A percentile compares a stretch with the other conserved stretches of the same genome.
phyloP scores from a whole-genome alignment of 2,329 filamentous ascomycete genomes.

The Xylaria sp. region DNA sequence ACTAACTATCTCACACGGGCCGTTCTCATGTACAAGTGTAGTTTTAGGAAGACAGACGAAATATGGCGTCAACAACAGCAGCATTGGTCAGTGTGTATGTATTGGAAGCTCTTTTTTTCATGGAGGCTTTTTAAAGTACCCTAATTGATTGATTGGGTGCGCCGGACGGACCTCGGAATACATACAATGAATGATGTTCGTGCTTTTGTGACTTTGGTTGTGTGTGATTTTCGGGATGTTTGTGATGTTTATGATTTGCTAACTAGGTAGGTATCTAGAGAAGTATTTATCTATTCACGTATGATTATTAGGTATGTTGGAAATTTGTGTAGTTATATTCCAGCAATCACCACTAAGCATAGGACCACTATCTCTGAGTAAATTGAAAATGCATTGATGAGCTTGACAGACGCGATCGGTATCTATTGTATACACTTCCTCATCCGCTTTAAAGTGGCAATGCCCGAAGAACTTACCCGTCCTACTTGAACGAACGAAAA shows the following conservation, averaged over 20 bases:
- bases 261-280: background rate
- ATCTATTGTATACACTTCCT: too few relatives aligned
- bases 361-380: too few relatives aligned
- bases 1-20: background rate
- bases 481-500: too few relatives aligned
- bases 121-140: background rate
- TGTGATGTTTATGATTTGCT: background rate
- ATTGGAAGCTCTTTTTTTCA: background rate
- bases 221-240: too few relatives aligned
- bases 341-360: too few relatives aligned
- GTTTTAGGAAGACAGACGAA: constrained; percentile 28
- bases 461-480: too few relatives aligned
- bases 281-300: background rate
- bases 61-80: constrained; percentile 27
- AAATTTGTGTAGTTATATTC: too few relatives aligned
- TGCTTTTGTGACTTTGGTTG: background rate
- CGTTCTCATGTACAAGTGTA: constrained; percentile 39
- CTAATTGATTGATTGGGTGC: background rate
- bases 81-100: constrained; percentile 20
- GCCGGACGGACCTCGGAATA: constrained; percentile 24
- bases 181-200: background rate
- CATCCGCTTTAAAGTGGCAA: too few relatives aligned
- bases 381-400: too few relatives aligned
- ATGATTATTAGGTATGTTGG: background rate
- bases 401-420: too few relatives aligned